These are phyloP conservation scores for Diplotaxis tenuifolia DNA, from an alignment of 345 rosid genomes.

Conservation along the genomic window DNA sequence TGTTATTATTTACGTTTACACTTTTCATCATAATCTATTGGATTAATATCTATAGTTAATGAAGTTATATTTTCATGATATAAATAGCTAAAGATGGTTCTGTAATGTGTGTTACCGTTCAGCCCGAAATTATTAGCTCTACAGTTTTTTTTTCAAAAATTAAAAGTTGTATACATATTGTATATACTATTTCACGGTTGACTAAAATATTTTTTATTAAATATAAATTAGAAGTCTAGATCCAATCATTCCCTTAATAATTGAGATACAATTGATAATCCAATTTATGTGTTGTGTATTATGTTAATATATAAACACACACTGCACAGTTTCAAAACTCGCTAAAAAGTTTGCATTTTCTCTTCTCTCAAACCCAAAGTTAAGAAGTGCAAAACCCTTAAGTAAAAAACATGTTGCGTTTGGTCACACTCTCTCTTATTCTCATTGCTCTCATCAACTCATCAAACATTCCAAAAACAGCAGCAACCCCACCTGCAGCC, in stretches of 20 bases:
- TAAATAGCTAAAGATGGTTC: neutral
- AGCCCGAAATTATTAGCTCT: neutral
- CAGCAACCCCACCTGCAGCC: slow-evolving; percentile 35
- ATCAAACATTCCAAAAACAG: slow-evolving; percentile 10
- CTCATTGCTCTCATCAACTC: slow-evolving; percentile 21
- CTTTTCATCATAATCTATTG: neutral
- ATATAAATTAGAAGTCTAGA: neutral
- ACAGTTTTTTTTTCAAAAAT: neutral
- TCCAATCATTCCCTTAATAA: neutral
- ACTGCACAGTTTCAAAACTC: slow-evolving; percentile 15
- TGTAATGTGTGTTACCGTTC: neutral
- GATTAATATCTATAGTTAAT: neutral
- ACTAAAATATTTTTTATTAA: neutral
- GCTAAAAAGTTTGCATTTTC: neutral
- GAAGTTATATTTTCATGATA: neutral
- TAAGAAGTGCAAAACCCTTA: neutral
- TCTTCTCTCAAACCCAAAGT: neutral
- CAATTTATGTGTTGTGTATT: neutral
- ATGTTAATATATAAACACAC: neutral
- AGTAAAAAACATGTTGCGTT: slow-evolving; percentile 25
- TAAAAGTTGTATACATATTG: neutral
- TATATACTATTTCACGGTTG: neutral
- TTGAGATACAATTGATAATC: neutral
- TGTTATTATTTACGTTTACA: neutral
- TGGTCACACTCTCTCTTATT: slow-evolving; percentile 16